phyloP scores from a whole-genome alignment of 1,284 basidiomycete genomes.

The Cerrena zonata region DNA sequence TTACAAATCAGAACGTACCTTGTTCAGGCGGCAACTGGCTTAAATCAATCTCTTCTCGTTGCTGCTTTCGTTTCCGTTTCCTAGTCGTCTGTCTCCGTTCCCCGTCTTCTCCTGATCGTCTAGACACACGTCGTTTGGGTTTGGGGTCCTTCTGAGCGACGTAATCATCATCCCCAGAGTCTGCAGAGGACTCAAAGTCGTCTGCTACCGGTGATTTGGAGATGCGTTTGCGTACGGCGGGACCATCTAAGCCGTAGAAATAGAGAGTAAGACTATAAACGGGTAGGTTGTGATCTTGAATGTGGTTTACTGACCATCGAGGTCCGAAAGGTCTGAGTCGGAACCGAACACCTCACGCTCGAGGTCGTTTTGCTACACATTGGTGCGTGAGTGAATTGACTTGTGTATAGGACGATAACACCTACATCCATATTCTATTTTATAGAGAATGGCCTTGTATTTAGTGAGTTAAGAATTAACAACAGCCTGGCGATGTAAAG shows the following conservation, averaged over 20 bases:
- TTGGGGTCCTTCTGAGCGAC: constrained; percentile 49
- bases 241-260: constrained; percentile 25
- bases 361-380: constrained; percentile 31
- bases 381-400: no score
- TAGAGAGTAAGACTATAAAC: constrained; percentile 9
- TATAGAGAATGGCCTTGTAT: no score
- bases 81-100: constrained; percentile 33
- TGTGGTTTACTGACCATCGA: constrained; percentile 43
- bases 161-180: constrained; percentile 61
- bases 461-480: no score
- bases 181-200: constrained; percentile 50
- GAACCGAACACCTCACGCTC: constrained; percentile 68
- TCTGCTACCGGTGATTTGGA: constrained; percentile 27
- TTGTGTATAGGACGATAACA: not conserved
- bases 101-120: constrained; percentile 27
- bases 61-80: constrained; percentile 42
- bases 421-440: not conserved
- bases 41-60: constrained; percentile 51
- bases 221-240: constrained; percentile 19
- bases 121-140: constrained; percentile 35
- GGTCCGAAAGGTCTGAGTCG: constrained; percentile 72
- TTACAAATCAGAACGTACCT: constrained; percentile 38
- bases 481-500: no score
- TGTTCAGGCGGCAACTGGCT: constrained; percentile 65
- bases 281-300: not conserved